Base-by-base conservation (phyloP, 1,284 basidiomycete genomes). In the Phylloboletellus chloephorus region DNA sequence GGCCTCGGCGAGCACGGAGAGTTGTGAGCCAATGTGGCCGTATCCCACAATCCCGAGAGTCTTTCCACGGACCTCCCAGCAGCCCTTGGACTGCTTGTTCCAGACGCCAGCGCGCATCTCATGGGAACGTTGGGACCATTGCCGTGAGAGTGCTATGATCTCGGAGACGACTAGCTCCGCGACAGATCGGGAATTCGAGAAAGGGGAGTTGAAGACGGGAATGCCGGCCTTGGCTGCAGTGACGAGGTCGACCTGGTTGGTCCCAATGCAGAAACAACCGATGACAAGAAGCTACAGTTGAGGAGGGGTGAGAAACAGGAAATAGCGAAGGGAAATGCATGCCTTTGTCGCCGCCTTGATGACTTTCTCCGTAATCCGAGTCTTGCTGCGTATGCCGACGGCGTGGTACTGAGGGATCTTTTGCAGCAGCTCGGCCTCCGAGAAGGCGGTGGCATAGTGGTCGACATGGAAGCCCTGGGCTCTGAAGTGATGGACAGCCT, bases 201-300 rank as follows among this genome's bases (percentile, higher is more conserved):
- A 99, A 23, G 96, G 96, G 10, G 95, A 98, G 69, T 99, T 99
- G 79, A 99, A 99, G 41, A 99, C 96, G 26, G 94, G 90, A 52
- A 99, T 89, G 53, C 96, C 96, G 43, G 86, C 82, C 46, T 80
- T 79, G 36, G 89, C 82, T 26, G 95, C 93, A 4, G 87, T 79
- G 31, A 66, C 52, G 38, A 98, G 82, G 65, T 98, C 93, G 56
- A 98, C 96, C 67, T 98, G 96, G 69, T 98, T 98, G 48, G 93
- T 95, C 44, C 96, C 96, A 57, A 99, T 99, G 70, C 96, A 99
- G 80, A 99, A 99, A 68, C 96, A 99, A 29, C 96, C 96, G 50
- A 98, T 92, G 56, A 86, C 91, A 11, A 98, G 76, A 30, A 99
- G 84, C 91, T 97, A 57, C 4, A 26, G 31, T 22, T 20, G 19